Conservation (phyloP, 2,329 filamentous ascomycete species). For the Xylariomycetidae sp. region DNA sequence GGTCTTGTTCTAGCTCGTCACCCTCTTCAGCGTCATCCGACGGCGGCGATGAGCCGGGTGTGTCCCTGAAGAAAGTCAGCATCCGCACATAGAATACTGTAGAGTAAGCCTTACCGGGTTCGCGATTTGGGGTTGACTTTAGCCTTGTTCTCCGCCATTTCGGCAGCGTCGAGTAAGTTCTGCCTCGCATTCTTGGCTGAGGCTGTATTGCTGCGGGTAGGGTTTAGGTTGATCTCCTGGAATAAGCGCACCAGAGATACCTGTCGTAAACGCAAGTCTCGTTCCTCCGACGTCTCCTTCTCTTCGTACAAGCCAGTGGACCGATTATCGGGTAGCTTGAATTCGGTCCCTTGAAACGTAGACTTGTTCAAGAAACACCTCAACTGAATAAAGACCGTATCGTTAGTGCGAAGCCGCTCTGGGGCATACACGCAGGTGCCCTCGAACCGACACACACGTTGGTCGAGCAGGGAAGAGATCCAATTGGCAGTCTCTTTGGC, state of each 20-base stretch:
- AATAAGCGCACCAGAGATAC: conserved; percentile 84
- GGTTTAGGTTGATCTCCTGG: conserved; percentile 78
- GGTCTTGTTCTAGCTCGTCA: conserved; percentile 87
- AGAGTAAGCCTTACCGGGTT: conserved; percentile 10
- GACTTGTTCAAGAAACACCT: conserved; percentile 67
- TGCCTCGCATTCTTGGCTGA: conserved; percentile 77
- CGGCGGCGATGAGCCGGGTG: conserved; percentile 43
- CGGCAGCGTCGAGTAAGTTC: conserved; percentile 78
- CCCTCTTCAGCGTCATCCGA: conserved; percentile 74
- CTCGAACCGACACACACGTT: conserved; percentile 81
- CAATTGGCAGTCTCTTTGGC: conserved; percentile 83
- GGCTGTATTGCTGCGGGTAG: conserved; percentile 65
- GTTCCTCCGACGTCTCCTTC: conserved; percentile 80
- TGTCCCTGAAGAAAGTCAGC: conserved; percentile 17
- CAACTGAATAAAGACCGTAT: conserved; percentile 89
- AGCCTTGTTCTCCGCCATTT: conserved; percentile 73
- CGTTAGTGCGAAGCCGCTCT: conserved; percentile 78
- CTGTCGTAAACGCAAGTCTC: conserved; percentile 74
- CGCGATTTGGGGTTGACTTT: conserved; percentile 40
- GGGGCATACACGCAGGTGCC: conserved; percentile 85
- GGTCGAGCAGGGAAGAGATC: conserved; percentile 89
- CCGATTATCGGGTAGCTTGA: conserved; percentile 63
- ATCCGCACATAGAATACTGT: too few species aligned
- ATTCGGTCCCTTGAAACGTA: conserved; percentile 62
- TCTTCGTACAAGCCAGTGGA: conserved; percentile 73